Conservation (phyloP, 352 stramenopile genomes). For the Globisporangium nagaii region DNA sequence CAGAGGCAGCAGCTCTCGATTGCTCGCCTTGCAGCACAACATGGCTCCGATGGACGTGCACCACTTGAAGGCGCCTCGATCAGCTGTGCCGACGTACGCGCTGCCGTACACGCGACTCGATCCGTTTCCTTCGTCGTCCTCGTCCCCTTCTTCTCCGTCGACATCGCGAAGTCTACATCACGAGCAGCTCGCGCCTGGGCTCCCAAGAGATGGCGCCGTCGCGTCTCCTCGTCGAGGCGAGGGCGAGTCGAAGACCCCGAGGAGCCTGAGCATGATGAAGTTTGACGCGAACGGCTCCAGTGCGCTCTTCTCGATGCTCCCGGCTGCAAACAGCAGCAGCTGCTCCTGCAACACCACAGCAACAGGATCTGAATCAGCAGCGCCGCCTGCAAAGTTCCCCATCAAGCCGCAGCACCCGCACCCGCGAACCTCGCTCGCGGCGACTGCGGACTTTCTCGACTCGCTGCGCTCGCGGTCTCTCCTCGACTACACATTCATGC, state of each 20-base stretch:
- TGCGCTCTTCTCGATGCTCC: constrained; percentile 6
- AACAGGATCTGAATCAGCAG: not conserved
- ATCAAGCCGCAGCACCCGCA: constrained; percentile 11
- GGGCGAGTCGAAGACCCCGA: not conserved
- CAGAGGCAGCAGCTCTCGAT: not conserved
- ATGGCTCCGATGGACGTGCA: not conserved
- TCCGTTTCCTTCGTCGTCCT: not conserved
- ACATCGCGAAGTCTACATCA: no score
- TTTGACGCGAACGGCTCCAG: not conserved
- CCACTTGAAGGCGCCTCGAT: constrained; percentile 8
- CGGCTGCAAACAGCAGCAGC: not conserved
- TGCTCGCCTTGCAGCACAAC: no score
- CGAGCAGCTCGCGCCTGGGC: not conserved
- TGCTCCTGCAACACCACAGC: not conserved
- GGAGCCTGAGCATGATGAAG: constrained; percentile 8
- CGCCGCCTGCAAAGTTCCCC: constrained; percentile 2
- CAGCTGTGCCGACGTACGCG: not conserved
- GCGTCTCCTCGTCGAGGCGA: not conserved
- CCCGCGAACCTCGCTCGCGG: constrained; percentile 3
- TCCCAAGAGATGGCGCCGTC: not conserved
- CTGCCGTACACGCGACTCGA: constrained; percentile 10
- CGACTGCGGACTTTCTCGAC: constrained; percentile 20
- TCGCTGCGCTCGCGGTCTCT: constrained; percentile 32
- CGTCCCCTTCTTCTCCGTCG: not conserved
- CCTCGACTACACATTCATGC: constrained; percentile 48